Evolutionary conservation across 441 rosid species (phyloP).

Genomic region (Syzygium syzygioides): DNA sequence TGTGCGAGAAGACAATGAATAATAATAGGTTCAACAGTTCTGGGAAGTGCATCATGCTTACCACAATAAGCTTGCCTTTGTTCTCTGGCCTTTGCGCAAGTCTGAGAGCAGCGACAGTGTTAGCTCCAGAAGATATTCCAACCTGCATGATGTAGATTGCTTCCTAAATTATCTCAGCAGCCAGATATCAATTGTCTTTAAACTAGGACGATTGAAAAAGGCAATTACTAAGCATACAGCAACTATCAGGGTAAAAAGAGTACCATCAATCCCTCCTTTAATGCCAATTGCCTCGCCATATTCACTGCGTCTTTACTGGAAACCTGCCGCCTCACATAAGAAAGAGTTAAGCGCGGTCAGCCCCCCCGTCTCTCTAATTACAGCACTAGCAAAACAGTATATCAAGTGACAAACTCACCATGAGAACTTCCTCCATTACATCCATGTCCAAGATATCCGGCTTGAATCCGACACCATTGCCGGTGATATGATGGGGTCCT

Average conservation of each 20-base stretch:
- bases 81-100: slow-evolving; percentile 88
- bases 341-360: background rate
- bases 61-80: slow-evolving; percentile 91
- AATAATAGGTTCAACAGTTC: background rate
- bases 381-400: background rate
- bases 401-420: slow-evolving; percentile 31
- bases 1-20: background rate
- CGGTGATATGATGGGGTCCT: slow-evolving; percentile 96
- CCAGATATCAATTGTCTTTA: background rate
- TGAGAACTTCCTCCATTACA: slow-evolving; percentile 85
- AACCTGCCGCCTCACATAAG: slow-evolving; percentile 36
- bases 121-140: slow-evolving; percentile 92
- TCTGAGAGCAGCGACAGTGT: slow-evolving; percentile 75
- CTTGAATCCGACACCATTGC: slow-evolving; percentile 93
- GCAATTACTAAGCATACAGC: background rate
- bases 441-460: slow-evolving; percentile 96
- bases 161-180: background rate
- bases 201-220: background rate
- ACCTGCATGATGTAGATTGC: slow-evolving; percentile 37
- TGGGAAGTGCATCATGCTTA: slow-evolving; percentile 19
- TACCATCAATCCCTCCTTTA: slow-evolving; percentile 97
- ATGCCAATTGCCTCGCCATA: slow-evolving; percentile 85
- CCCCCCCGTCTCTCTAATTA: background rate
- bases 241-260: background rate
- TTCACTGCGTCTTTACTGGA: slow-evolving; percentile 81